These are phyloP conservation scores for Rhizophora mangle DNA, from an alignment of 345 rosid species.

Conservation along the genomic window DNA sequence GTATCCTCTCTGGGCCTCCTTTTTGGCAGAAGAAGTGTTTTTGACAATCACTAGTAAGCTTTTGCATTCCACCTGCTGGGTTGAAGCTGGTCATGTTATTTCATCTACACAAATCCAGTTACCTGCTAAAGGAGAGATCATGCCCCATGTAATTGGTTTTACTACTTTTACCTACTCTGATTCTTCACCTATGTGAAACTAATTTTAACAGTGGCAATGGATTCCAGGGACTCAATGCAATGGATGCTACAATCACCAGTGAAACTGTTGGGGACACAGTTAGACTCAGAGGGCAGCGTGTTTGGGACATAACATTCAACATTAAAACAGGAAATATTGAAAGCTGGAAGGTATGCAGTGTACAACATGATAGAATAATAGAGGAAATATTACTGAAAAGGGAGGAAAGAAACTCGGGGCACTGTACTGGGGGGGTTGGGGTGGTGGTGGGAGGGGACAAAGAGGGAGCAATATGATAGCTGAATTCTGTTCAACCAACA, in stretches of 20 bases:
- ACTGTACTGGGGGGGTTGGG: too few species aligned
- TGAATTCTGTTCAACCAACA: too few species aligned
- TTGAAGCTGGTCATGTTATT: conserved; percentile 74
- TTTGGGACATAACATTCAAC: conserved; percentile 72
- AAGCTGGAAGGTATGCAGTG: conserved; percentile 72
- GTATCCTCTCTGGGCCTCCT: conserved; percentile 67
- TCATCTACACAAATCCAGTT: conserved; percentile 76
- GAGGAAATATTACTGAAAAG: too few species aligned
- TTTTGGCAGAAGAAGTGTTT: conserved; percentile 57
- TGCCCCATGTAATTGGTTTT: conserved; percentile 56
- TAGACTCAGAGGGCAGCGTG: conserved; percentile 47
- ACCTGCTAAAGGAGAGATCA: conserved; percentile 52
- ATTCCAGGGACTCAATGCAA: conserved; percentile 54
- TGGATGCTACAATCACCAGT: conserved; percentile 36
- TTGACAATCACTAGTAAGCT: conserved; percentile 61
- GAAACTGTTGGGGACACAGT: conserved; percentile 55
- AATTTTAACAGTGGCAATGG: conserved; percentile 6
- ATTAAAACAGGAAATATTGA: conserved; percentile 56
- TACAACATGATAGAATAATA: too few species aligned
- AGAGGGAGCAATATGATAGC: too few species aligned
- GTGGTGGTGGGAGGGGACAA: too few species aligned
- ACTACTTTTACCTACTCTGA: background rate
- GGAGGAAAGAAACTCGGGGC: too few species aligned
- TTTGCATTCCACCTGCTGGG: conserved; percentile 60
- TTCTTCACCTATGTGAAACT: conserved; percentile 1